Percentiles rank a stretch among this genome's conserved stretches.
Conservation (phyloP, 2,329 filamentous ascomycete species). For the Beauveria caledonica region DNA sequence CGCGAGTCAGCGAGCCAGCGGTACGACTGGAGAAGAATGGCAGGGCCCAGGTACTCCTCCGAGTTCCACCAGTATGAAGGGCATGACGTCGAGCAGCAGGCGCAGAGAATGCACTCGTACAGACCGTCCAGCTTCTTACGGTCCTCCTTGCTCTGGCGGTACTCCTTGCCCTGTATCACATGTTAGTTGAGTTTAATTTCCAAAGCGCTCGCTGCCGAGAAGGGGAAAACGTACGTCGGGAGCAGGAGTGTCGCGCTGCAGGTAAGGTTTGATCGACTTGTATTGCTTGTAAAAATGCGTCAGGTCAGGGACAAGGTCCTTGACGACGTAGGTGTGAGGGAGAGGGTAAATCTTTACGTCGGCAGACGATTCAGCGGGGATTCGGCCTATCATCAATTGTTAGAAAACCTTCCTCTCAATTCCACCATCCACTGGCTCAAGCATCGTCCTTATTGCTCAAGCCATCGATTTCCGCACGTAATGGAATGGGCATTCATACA, state of each 20-base stretch:
- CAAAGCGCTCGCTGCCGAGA: not conserved
- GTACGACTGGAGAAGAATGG: conserved; percentile 95
- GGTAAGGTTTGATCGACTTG: conserved; percentile 98
- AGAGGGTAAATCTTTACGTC: conserved; percentile 95
- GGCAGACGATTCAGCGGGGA: conserved; percentile 70
- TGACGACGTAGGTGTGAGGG: conserved; percentile 97
- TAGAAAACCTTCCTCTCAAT: conserved; percentile 15
- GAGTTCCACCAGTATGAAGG: conserved; percentile 99
- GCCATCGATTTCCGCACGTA: not conserved
- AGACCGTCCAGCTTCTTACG: conserved; percentile 95
- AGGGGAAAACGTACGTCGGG: conserved; percentile 58
- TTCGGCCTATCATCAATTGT: conserved; percentile 60
- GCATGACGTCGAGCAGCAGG: conserved; percentile 97
- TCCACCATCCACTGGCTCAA: not conserved
- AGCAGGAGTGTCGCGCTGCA: conserved; percentile 80
- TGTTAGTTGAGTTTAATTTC: conserved; percentile 1
- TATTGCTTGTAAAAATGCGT: conserved; percentile 99
- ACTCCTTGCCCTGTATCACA: conserved; percentile 68
- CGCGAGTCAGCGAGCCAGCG: conserved; percentile 93
- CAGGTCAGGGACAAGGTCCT: conserved; percentile 95
- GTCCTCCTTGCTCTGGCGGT: conserved; percentile 83
- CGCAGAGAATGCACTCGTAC: conserved; percentile 98
- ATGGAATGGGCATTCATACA: conserved; percentile 51
- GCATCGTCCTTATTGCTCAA: not conserved
- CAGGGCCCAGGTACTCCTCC: conserved; percentile 95